These are phyloP conservation scores for Syzygium aromaticum DNA, from an alignment of 345 rosid species.

Conservation along the genomic window DNA sequence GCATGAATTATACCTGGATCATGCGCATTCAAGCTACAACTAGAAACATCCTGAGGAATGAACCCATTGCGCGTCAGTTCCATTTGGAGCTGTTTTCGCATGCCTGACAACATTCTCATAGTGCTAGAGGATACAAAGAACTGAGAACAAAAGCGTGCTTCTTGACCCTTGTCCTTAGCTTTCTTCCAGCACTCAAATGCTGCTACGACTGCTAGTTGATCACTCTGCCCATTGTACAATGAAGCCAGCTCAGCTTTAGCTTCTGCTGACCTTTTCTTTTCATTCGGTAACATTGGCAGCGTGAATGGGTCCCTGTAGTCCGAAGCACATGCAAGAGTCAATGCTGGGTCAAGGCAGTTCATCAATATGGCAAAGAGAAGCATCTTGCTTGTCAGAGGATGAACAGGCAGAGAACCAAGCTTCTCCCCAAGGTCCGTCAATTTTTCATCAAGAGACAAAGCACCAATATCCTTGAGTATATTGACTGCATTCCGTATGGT, in stretches of 20 bases:
- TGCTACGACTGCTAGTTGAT: conserved; percentile 84
- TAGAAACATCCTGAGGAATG: conserved; percentile 47
- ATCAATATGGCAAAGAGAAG: conserved; percentile 83
- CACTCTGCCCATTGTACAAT: conserved; percentile 77
- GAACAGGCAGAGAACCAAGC: conserved; percentile 78
- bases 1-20: conserved; percentile 76
- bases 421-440: conserved; percentile 88
- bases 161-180: conserved; percentile 59
- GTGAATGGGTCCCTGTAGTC: conserved; percentile 86
- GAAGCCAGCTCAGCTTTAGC: conserved; percentile 78
- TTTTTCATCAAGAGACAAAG: conserved; percentile 65
- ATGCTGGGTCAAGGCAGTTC: conserved; percentile 93
- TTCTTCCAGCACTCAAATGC: conserved; percentile 89
- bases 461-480: conserved; percentile 84
- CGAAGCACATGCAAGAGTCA: conserved; percentile 91
- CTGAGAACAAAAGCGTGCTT: conserved; percentile 57
- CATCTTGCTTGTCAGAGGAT: conserved; percentile 90
- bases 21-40: conserved; percentile 55
- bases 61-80: conserved; percentile 61
- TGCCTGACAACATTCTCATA: conserved; percentile 71
- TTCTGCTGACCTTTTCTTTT: conserved; percentile 64
- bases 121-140: conserved; percentile 63
- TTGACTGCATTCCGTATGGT: conserved; percentile 59
- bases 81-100: conserved; percentile 75
- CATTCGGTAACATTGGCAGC: conserved; percentile 64